Conservation (phyloP, 2,329 filamentous ascomycete species). For the Phialophora tarda region DNA sequence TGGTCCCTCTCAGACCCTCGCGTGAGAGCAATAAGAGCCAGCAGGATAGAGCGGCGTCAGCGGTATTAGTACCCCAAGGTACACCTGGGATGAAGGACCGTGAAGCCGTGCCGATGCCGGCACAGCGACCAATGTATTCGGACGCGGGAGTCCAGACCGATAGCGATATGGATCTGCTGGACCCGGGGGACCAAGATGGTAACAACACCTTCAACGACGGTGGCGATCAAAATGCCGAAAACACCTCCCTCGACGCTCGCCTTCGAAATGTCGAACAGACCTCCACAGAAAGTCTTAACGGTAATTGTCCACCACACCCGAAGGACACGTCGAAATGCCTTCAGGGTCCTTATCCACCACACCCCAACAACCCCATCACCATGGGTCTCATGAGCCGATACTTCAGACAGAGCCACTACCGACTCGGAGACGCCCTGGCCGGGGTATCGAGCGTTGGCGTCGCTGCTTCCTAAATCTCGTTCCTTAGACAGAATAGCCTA, state of each 20-base stretch:
- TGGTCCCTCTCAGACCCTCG: background rate
- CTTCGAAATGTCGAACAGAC: too few relatives aligned
- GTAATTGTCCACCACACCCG: background rate
- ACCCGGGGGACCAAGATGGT: too few relatives aligned
- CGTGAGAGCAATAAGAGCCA: constrained; percentile 5
- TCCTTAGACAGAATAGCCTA: too few relatives aligned
- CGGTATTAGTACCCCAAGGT: background rate
- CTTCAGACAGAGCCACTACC: constrained; percentile 29
- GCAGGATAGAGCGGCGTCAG: background rate
- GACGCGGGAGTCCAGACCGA: constrained; percentile 28
- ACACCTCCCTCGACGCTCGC: too few relatives aligned
- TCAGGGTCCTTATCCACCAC: too few relatives aligned
- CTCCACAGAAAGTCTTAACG: too few relatives aligned
- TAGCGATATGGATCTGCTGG: background rate
- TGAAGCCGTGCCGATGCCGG: background rate
- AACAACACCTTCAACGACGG: background rate
- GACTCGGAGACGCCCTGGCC: constrained; percentile 27
- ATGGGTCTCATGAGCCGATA: constrained; percentile 30
- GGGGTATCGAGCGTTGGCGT: constrained; percentile 2
- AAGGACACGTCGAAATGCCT: too few relatives aligned
- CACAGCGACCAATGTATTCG: constrained; percentile 16
- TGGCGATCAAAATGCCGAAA: background rate
- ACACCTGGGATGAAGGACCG: background rate
- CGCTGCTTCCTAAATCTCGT: background rate
- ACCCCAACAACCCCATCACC: constrained; percentile 19